Conservation (phyloP, 1,139 yeast species). For the Scheffersomyces insectosa region DNA sequence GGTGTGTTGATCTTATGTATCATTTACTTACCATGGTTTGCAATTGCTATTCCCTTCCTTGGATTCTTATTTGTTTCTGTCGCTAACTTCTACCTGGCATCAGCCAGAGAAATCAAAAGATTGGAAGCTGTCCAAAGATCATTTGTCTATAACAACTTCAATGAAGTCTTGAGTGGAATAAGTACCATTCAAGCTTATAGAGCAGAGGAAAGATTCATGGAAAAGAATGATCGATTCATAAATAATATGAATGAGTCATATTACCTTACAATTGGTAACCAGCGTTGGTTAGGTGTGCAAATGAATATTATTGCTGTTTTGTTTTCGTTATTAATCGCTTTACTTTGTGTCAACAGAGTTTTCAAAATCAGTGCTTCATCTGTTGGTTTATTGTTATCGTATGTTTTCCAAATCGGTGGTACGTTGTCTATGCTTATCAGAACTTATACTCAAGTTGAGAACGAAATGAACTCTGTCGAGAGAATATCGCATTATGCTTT, state of each 20-base stretch:
- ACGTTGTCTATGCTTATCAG: conserved; percentile 46
- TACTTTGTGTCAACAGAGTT: conserved; percentile 62
- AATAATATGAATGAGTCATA: conserved; percentile 20
- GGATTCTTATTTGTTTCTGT: conserved; percentile 13
- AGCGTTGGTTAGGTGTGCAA: conserved; percentile 19
- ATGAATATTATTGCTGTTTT: conserved; percentile 15
- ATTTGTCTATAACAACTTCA: conserved; percentile 21
- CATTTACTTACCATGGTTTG: conserved; percentile 53
- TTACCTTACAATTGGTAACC: conserved; percentile 16
- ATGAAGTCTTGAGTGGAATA: conserved; percentile 20
- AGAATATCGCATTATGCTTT: conserved; percentile 68
- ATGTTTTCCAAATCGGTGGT: conserved; percentile 49
- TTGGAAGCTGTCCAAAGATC: conserved; percentile 21
- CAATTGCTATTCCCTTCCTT: conserved; percentile 20
- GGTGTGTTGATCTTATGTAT: conserved; percentile 68
- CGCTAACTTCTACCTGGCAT: conserved; percentile 20
- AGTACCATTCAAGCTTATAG: conserved; percentile 19
- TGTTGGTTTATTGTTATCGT: conserved; percentile 68
- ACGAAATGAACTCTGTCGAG: conserved; percentile 83
- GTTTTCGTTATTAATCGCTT: conserved; percentile 43
- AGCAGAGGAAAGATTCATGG: conserved; percentile 11
- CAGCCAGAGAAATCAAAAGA: conserved; percentile 21
- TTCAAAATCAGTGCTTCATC: conserved; percentile 62
- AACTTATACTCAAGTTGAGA: conserved; percentile 66
- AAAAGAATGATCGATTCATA: conserved; percentile 14